A percentile compares a stretch with the other conserved stretches of the same genome.
Conservation (phyloP, 2,329 filamentous ascomycete genomes). For the Trichothecium sympodiale region DNA sequence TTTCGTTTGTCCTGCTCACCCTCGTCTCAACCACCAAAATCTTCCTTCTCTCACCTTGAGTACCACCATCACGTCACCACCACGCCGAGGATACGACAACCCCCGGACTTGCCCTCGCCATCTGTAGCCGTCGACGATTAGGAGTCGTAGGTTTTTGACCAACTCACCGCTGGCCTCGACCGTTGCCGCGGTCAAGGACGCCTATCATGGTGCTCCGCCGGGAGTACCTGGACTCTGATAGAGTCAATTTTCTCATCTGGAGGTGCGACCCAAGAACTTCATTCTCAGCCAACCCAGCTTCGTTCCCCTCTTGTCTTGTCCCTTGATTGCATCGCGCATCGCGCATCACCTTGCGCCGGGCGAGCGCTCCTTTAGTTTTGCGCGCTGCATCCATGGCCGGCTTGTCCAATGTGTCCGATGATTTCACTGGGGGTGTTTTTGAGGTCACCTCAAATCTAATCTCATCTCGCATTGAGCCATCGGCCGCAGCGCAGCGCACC, state of each 20-base stretch:
- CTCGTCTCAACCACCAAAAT: background rate
- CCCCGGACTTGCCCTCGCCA: no score
- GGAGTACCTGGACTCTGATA: constrained; percentile 54
- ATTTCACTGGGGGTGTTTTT: no score
- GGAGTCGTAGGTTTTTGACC: background rate
- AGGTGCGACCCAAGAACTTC: constrained; percentile 40
- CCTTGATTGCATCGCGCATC: background rate
- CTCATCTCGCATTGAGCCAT: no score
- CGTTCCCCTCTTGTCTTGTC: no score
- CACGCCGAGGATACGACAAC: no score
- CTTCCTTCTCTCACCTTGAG: background rate
- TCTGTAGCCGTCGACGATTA: background rate
- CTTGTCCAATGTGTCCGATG: no score
- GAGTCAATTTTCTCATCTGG: constrained; percentile 62
- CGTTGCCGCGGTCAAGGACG: constrained; percentile 32
- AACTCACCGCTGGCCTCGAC: background rate
- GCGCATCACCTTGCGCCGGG: background rate
- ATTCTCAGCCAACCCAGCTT: constrained; percentile 7
- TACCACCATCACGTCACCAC: background rate
- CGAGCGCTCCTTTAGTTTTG: background rate
- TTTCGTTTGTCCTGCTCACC: background rate
- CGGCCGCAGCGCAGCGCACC: no score
- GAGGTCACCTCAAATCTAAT: constrained; percentile 7
- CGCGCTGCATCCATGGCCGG: no score
- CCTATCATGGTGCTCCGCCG: constrained; percentile 12